A percentile compares a stretch with the other conserved stretches of the same genome.
phyloP scores from a whole-genome alignment of 768 basidiomycete species.

The Xerocomus brunneocitrinus region DNA sequence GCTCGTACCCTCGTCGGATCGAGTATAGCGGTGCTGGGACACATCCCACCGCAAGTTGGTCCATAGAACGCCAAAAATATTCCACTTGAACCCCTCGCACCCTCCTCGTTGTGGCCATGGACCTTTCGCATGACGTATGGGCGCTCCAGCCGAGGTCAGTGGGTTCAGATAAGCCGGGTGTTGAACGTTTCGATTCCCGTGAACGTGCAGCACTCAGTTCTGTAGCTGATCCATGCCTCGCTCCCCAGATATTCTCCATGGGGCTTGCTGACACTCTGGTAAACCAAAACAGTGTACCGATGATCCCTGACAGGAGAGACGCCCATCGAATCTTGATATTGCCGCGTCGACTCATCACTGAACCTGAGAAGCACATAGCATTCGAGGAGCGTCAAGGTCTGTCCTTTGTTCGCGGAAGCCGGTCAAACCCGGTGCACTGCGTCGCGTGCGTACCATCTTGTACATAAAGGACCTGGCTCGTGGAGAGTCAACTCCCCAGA shows the following conservation, averaged over 20 bases:
- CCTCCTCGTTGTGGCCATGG: slow-evolving; percentile 10
- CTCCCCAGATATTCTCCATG: background rate
- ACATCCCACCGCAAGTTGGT: background rate
- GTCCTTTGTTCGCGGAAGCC: slow-evolving; percentile 8
- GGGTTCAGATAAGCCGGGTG: too few relatives aligned
- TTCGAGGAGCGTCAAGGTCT: background rate
- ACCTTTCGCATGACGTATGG: background rate
- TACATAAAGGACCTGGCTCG: slow-evolving; percentile 16
- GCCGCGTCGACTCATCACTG: background rate
- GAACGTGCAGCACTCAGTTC: background rate
- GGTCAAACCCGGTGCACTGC: slow-evolving; percentile 2
- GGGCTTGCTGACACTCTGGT: background rate
- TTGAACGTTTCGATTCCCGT: background rate
- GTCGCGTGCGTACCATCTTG: slow-evolving; percentile 3
- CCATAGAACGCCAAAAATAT: too few relatives aligned
- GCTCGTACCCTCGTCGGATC: too few relatives aligned
- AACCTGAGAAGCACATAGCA: slow-evolving; percentile 10
- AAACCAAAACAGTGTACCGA: background rate
- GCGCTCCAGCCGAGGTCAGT: background rate
- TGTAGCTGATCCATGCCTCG: background rate
- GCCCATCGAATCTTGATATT: slow-evolving; percentile 8
- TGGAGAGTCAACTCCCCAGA: background rate
- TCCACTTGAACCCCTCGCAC: background rate
- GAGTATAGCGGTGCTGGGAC: background rate
- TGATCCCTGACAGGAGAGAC: slow-evolving; percentile 1